Percentiles rank a stretch among this genome's conserved stretches.
phyloP scores from a whole-genome alignment of 139 green algal genomes.

The Coelastrella sp. region DNA sequence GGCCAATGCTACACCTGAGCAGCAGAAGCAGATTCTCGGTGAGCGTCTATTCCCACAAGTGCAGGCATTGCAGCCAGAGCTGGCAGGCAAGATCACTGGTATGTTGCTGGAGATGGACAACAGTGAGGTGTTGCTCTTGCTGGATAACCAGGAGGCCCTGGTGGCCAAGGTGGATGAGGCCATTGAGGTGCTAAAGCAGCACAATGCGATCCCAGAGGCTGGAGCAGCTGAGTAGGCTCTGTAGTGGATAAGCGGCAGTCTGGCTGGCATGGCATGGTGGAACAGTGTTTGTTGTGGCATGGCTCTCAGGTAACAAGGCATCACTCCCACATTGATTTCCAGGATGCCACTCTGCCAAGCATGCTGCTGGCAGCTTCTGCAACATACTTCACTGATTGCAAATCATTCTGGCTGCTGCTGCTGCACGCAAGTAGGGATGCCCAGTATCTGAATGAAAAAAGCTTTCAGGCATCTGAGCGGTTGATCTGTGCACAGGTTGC shows the following conservation, averaged over 20 bases:
- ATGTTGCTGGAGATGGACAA: slow-evolving; percentile 98
- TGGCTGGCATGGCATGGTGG: background rate
- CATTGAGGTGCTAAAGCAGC: slow-evolving; percentile 86
- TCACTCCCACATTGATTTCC: too few relatives aligned
- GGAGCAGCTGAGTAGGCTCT: slow-evolving; percentile 8
- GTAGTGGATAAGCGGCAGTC: background rate
- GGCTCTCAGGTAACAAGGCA: too few relatives aligned
- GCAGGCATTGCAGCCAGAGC: slow-evolving; percentile 74
- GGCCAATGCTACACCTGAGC: slow-evolving; percentile 80
- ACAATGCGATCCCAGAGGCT: slow-evolving; percentile 78
- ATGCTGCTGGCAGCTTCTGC: too few relatives aligned
- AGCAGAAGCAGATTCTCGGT: slow-evolving; percentile 93
- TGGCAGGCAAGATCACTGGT: slow-evolving; percentile 95
- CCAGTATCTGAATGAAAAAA: too few relatives aligned
- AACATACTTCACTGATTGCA: too few relatives aligned
- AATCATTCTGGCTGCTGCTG: too few relatives aligned
- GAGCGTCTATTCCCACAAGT: slow-evolving; percentile 92
- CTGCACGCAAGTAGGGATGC: too few relatives aligned
- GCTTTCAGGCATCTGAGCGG: too few relatives aligned
- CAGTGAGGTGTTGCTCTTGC: slow-evolving; percentile 88
- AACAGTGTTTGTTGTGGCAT: background rate
- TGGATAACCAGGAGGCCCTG: slow-evolving; percentile 83
- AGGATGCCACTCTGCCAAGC: too few relatives aligned
- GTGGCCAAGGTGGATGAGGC: slow-evolving; percentile 91
- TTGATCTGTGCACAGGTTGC: too few relatives aligned